Evolutionary conservation across 2,329 filamentous ascomycete species (phyloP), one percentile per base, ranked within the genome.

Genomic region (Magnaporthales sp.): DNA sequence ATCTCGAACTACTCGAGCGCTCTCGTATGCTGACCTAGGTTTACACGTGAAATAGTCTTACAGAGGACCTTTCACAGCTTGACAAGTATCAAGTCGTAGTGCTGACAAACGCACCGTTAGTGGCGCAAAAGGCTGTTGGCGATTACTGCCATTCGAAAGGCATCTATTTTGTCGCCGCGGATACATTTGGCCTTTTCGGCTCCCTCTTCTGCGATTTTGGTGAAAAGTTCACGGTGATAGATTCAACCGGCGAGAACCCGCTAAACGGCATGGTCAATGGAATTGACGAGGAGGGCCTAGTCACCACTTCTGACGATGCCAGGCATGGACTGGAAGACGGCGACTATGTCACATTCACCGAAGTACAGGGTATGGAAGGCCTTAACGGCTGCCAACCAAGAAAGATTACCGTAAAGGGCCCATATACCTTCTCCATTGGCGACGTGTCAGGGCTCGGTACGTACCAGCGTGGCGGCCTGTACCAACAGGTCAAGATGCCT

Each of bases 141-240:
- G 93, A 98, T 73, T 98, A 94, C 81, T 96, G 94, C 78, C 95
- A 98, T 78, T 82, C 90, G 69, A 96, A 98, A 77, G 91, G 91
- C 69, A 97, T 99, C 72, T 97, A 92, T 76, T 80, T 99, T 54
- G 89, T 97, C 64, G 86, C 92, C 67, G 88, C 92, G 7, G 93
- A 97, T 74, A 96, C 91, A 0, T 97, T 92, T 73, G 95, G 95
- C 70, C 85, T 99, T 32, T 99, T 99, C 75, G 95, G 95, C 64
- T 91, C 90, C 70, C 91, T 99, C 71, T 99, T 99, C 81, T 97
- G 93, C 74, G 95, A 99, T 75, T 99, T 99, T 75, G 95, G 95
- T 71, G 88, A 94, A 74, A 91, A 95, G 73, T 99, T 99, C 78
- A 92, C 91, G 5, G 88, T 95, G 66, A 89, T 92, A 70, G 95